Base-by-base conservation (phyloP, 768 basidiomycete species). In the Symmetrospora coprosmae region DNA sequence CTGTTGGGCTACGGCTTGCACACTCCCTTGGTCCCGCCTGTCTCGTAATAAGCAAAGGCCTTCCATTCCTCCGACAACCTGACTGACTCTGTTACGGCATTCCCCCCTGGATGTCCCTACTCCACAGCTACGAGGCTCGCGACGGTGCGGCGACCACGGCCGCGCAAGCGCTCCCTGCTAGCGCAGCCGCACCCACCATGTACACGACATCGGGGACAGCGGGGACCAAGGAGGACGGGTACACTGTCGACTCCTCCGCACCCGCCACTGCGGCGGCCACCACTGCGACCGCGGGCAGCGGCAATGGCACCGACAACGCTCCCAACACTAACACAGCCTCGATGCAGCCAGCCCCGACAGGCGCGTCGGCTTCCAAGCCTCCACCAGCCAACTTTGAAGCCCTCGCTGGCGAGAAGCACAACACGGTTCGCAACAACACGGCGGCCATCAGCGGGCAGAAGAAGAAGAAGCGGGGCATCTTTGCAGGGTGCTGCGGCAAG, bases 51-150 rank as follows among this genome's bases (percentile, higher is more conserved):
- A n/a, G n/a, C n/a, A n/a, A n/a, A n/a, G n/a, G n/a, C n/a, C n/a
- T n/a, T n/a, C n/a, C n/a, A n/a, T n/a, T n/a, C n/a, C n/a, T n/a
- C n/a, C n/a, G n/a, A n/a, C n/a, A n/a, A n/a, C n/a, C n/a, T 28
- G 35, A 6, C 11, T 41, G 38, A 53, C 37, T 28, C 19, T 7
- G 13, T 45, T 59, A 2, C 37, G 43, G 27, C 41, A n/a, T 16
- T 37, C 34, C 2, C 27, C 30, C 5, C 38, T 31, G 33, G 33
- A 23, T 31, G 23, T 39, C 25, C 21, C n/a, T n/a, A 62, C 61
- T 52, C 60, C 27, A 66, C 34, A 50, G 48, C 60, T 63, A 53
- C 51, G 61, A 50, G 19, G 17, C 23, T 28, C 41, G 30, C 33
- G 37, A 35, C 17, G 27, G 21, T 17, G 30, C 35, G 21, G 33